A percentile compares a stretch with the other conserved stretches of the same genome.
These are phyloP conservation scores for Pythium aristosporum DNA, from an alignment of 352 stramenopile genomes.

Conservation along the genomic window DNA sequence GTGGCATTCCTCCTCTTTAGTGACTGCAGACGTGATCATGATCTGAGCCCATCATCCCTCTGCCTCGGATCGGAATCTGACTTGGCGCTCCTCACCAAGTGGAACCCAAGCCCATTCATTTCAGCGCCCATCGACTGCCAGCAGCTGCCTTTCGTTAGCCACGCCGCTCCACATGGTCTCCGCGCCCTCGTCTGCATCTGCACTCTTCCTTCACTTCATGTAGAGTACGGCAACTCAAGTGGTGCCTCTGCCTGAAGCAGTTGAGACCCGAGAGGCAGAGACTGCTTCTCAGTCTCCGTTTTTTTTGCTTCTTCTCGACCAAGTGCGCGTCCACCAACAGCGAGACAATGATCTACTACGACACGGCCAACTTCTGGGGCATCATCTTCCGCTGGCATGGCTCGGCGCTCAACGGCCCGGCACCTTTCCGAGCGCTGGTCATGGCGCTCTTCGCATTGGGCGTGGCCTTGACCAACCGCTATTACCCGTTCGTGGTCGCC, in stretches of 20 bases:
- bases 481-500: constrained; percentile 61
- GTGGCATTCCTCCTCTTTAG: not conserved
- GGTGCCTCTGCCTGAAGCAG: no score
- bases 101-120: no score
- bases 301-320: not conserved
- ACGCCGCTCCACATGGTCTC: no score
- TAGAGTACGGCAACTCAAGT: no score
- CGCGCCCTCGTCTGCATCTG: no score
- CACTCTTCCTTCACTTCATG: no score
- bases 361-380: constrained; percentile 51
- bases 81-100: no score
- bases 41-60: not conserved
- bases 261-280: no score
- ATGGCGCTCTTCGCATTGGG: constrained; percentile 65
- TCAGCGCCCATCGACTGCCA: no score
- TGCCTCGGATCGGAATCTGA: no score
- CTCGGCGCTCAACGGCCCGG: constrained; percentile 71
- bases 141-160: no score
- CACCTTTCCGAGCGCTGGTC: constrained; percentile 53
- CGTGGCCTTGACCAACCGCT: constrained; percentile 50
- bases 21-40: not conserved
- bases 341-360: constrained; percentile 77
- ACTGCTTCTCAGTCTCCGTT: not conserved
- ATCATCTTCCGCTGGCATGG: constrained; percentile 72
- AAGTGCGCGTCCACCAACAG: not conserved